A percentile compares a stretch with the other conserved stretches of the same genome.
Evolutionary conservation across 1,284 basidiomycete genomes (phyloP).

Genomic region (Thelephora terrestris): DNA sequence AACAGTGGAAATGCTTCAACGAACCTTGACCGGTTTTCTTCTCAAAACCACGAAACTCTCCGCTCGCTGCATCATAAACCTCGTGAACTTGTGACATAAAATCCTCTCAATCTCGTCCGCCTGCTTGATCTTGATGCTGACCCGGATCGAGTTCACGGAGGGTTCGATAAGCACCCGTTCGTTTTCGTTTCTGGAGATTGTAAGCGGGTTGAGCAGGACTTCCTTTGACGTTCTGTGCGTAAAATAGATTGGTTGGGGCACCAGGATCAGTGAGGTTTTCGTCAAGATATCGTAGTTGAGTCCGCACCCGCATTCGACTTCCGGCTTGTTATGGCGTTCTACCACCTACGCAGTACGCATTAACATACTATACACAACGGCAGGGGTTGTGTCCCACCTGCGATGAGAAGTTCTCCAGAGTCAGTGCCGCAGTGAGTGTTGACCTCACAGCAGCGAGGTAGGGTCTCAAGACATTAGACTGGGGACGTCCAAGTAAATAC

Average conservation of each 20-base stretch:
- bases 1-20: constrained; percentile 15
- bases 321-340: constrained; percentile 94
- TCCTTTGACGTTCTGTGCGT: constrained; percentile 74
- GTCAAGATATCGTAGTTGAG: constrained; percentile 1
- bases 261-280: background rate
- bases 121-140: constrained; percentile 98
- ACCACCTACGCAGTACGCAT: constrained; percentile 54
- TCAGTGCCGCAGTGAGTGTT: constrained; percentile 94
- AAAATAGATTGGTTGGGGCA: background rate
- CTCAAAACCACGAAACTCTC: constrained; percentile 95
- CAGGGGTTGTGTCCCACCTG: constrained; percentile 45
- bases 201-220: constrained; percentile 86
- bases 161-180: constrained; percentile 96
- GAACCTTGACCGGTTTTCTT: constrained; percentile 83
- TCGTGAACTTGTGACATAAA: constrained; percentile 96
- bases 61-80: constrained; percentile 98
- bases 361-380: constrained; percentile 6
- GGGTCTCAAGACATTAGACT: constrained; percentile 82
- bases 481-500: constrained; percentile 2
- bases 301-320: constrained; percentile 76
- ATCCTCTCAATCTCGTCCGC: constrained; percentile 99
- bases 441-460: constrained; percentile 95
- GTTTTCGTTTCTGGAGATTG: constrained; percentile 93
- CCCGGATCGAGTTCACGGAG: constrained; percentile 91
- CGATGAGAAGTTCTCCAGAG: constrained; percentile 94